Percentiles rank a stretch among this genome's conserved stretches.
Conservation (phyloP, 2,329 filamentous ascomycete genomes). For the Paracamarosporium sp. region DNA sequence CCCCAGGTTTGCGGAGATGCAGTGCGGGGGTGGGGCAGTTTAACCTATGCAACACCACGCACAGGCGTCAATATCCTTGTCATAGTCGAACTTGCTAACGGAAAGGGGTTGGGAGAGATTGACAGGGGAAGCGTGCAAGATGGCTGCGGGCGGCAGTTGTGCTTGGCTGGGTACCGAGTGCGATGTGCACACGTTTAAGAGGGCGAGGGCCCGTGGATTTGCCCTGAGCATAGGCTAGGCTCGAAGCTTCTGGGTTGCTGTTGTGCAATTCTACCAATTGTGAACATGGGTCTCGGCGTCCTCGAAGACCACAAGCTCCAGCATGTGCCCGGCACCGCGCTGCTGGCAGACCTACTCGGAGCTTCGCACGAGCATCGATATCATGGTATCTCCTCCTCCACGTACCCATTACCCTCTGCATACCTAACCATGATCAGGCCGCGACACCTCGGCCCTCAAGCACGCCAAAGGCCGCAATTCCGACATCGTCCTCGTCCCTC, state of each 20-base stretch:
- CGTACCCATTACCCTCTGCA: not conserved
- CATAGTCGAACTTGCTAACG: not conserved
- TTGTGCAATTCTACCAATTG: not conserved
- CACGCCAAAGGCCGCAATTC: constrained; percentile 33
- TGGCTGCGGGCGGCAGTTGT: constrained; percentile 4
- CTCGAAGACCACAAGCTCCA: constrained; percentile 26
- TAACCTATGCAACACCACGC: not conserved
- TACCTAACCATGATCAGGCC: constrained; percentile 12
- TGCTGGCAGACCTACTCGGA: constrained; percentile 22
- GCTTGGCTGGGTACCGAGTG: constrained; percentile 1
- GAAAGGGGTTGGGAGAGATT: not conserved
- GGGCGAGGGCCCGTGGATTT: not conserved
- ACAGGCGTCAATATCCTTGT: not conserved
- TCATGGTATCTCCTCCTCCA: constrained; percentile 14
- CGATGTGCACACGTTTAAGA: not conserved
- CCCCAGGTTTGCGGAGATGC: constrained; percentile 1
- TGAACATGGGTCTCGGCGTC: constrained; percentile 27
- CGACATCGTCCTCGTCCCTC: constrained; percentile 33
- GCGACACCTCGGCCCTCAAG: constrained; percentile 34
- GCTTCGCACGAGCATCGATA: constrained; percentile 17
- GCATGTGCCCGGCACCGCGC: constrained; percentile 29
- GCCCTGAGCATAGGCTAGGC: too few species aligned
- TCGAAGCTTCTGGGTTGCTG: too few species aligned
- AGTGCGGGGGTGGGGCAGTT: constrained; percentile 6
- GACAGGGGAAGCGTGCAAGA: not conserved